Conservation (phyloP, 371 early-diverging fungal genomes). For the Mucor sp. region DNA sequence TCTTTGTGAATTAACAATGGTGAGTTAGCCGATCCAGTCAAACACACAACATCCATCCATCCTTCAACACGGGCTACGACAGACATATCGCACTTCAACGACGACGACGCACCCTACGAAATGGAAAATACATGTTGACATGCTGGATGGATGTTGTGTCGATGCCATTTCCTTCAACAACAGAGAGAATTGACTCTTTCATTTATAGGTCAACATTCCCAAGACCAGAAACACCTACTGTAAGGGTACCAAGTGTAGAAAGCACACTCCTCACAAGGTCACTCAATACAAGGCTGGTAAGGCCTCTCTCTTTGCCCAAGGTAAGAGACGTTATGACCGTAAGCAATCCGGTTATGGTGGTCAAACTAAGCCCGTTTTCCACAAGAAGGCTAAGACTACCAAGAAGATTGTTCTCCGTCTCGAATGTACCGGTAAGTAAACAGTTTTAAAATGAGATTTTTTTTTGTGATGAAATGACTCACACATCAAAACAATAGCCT, state of each 20-base stretch:
- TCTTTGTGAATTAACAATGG: slow-evolving; percentile 31
- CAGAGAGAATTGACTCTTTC: neutral
- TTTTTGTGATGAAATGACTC: too few species aligned
- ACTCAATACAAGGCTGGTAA: slow-evolving; percentile 99
- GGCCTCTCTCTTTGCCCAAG: slow-evolving; percentile 97
- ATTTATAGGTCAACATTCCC: slow-evolving; percentile 91
- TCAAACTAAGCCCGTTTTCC: slow-evolving; percentile 99
- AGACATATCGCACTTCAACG: neutral
- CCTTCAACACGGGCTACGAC: neutral
- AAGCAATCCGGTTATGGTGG: slow-evolving; percentile 98
- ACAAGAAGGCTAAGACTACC: slow-evolving; percentile 97
- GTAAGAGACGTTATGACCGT: slow-evolving; percentile 69
- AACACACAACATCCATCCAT: neutral
- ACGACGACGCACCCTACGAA: neutral
- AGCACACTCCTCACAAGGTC: slow-evolving; percentile 99
- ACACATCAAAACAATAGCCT: too few species aligned
- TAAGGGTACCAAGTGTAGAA: slow-evolving; percentile 93
- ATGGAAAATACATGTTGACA: neutral
- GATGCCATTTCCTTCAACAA: neutral
- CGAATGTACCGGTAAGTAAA: slow-evolving; percentile 80
- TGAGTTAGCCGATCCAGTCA: slow-evolving; percentile 1
- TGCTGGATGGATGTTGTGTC: neutral
- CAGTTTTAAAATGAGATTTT: neutral
- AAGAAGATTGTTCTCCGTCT: slow-evolving; percentile 99
- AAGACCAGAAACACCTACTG: slow-evolving; percentile 97